Percentiles rank a stretch among this genome's conserved stretches.
These are phyloP conservation scores for Phallus indusiatus DNA, from an alignment of 768 basidiomycete genomes.

Conservation along the genomic window DNA sequence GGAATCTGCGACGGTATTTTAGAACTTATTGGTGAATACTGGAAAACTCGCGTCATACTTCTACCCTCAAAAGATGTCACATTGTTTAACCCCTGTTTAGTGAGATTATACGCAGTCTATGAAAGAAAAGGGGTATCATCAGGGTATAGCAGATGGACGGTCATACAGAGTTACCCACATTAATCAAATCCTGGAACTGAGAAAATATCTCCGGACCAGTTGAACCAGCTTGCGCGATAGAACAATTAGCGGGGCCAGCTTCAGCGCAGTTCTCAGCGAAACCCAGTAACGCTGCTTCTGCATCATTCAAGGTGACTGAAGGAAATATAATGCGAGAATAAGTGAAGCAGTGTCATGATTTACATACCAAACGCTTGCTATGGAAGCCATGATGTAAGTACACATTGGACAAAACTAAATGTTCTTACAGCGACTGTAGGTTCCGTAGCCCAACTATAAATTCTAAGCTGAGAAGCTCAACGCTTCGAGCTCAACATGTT, in stretches of 20 bases:
- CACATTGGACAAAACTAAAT: not conserved
- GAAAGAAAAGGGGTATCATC: slow-evolving; percentile 14
- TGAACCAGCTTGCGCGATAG: slow-evolving; percentile 15
- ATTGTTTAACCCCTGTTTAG: not conserved
- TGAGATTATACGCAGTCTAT: slow-evolving; percentile 12
- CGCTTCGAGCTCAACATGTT: not conserved
- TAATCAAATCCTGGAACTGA: slow-evolving; percentile 17
- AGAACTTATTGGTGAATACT: not conserved
- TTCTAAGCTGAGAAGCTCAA: not conserved
- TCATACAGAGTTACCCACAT: slow-evolving; percentile 16
- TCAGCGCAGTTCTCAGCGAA: slow-evolving; percentile 4
- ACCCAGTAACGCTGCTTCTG: not conserved
- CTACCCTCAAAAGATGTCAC: slow-evolving; percentile 1
- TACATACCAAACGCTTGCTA: not conserved
- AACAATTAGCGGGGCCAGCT: slow-evolving; percentile 20
- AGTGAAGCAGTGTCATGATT: not conserved
- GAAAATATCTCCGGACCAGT: slow-evolving; percentile 11
- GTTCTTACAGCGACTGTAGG: not conserved
- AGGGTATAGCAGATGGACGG: slow-evolving; percentile 14
- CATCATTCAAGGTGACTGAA: not conserved
- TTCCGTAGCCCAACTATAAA: not conserved
- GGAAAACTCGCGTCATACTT: not conserved
- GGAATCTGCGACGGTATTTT: not conserved
- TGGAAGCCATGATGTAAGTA: not conserved
- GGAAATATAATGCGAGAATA: not conserved